Evolutionary conservation across 1,284 basidiomycete species (phyloP).

Genomic region (Cryptococcus hybrid): DNA sequence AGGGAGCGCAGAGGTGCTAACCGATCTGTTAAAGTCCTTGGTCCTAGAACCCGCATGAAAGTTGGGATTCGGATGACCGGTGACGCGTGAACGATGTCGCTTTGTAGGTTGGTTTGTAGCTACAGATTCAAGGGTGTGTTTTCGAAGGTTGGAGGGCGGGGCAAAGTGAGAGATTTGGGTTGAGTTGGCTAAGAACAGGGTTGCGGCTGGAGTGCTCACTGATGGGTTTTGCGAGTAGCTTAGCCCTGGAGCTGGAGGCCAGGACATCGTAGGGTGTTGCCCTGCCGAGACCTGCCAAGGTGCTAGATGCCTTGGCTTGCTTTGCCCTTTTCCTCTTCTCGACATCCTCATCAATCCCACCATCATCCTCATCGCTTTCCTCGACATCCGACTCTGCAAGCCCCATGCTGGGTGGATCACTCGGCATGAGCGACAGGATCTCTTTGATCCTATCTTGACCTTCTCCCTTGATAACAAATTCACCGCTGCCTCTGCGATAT

Average conservation of each 20-base stretch:
- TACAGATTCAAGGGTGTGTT: slow-evolving; percentile 2
- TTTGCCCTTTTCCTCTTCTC: slow-evolving; percentile 2
- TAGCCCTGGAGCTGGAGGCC: slow-evolving; percentile 14
- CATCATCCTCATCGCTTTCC: slow-evolving; percentile 10
- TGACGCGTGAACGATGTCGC: slow-evolving; percentile 4
- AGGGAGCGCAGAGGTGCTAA: slow-evolving; percentile 2
- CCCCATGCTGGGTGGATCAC: slow-evolving; percentile 22
- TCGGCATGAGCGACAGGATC: slow-evolving; percentile 18
- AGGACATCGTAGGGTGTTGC: slow-evolving; percentile 17
- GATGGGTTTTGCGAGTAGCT: slow-evolving; percentile 8
- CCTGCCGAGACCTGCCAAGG: slow-evolving; percentile 13
- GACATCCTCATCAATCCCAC: neutral
- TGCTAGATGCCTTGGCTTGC: neutral
- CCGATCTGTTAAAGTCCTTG: slow-evolving; percentile 13
- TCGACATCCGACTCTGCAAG: slow-evolving; percentile 11
- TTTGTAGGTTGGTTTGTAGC: neutral
- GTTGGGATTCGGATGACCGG: neutral
- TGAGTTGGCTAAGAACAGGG: slow-evolving; percentile 5
- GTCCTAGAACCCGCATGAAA: neutral
- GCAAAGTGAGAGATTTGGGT: slow-evolving; percentile 6
- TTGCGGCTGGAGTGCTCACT: slow-evolving; percentile 2
- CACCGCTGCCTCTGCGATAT: slow-evolving; percentile 5
- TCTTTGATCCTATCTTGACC: slow-evolving; percentile 10
- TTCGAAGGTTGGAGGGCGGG: neutral
- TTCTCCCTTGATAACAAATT: slow-evolving; percentile 7